A percentile compares a stretch with the other conserved stretches of the same genome.
These are phyloP conservation scores for Quercus alba DNA, from an alignment of 306 rosid genomes.

Conservation along the genomic window DNA sequence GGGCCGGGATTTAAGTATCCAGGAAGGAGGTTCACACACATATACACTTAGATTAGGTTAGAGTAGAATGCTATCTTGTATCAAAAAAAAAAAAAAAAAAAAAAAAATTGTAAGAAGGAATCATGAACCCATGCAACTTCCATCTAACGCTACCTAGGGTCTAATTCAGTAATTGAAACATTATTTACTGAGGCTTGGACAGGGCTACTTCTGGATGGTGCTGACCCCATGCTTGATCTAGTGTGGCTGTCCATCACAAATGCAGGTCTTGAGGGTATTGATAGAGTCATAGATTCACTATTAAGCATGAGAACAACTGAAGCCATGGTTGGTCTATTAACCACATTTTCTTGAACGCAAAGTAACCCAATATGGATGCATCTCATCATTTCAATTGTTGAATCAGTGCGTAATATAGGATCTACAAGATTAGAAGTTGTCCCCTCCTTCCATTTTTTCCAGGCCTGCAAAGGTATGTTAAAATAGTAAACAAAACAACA, in stretches of 20 bases:
- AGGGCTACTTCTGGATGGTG: not conserved
- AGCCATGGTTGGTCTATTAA: no score
- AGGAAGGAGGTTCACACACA: no score
- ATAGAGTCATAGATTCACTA: no score
- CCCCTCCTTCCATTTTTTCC: conserved; percentile 1
- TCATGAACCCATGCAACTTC: not conserved
- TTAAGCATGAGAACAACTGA: no score
- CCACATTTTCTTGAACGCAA: no score
- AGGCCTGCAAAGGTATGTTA: not conserved
- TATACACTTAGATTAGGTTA: no score
- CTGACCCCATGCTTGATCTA: not conserved
- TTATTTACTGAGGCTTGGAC: conserved; percentile 2
- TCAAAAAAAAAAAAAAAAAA: no score
- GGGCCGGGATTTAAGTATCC: no score
- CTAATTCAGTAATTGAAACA: not conserved
- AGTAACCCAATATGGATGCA: conserved; percentile 16
- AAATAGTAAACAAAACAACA: not conserved
- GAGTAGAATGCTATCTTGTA: no score
- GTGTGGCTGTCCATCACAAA: not conserved
- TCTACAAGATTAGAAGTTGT: not conserved
- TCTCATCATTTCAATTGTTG: conserved; percentile 1
- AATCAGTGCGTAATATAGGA: not conserved
- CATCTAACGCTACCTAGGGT: conserved; percentile 6
- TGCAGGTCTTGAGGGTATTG: not conserved
- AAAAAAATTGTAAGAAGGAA: no score